A percentile compares a stretch with the other conserved stretches of the same genome.
Evolutionary conservation across 1,139 yeast genomes (phyloP).

Genomic region (Diutina scorzettiae): DNA sequence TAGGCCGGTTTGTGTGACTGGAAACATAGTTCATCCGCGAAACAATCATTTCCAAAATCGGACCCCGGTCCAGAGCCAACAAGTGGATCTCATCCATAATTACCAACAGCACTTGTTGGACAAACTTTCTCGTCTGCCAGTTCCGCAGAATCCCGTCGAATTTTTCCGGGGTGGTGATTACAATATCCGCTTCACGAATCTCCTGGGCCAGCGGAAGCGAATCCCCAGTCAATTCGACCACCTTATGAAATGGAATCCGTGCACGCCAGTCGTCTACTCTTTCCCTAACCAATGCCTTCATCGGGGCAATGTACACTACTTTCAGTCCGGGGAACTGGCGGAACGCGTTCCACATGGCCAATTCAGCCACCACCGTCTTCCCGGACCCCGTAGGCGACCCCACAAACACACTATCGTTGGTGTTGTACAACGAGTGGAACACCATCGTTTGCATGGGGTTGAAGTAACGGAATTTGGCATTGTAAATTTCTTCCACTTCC

Average conservation of each 20-base stretch:
- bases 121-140: constrained; percentile 93
- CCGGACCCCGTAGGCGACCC: constrained; percentile 99
- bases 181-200: constrained; percentile 81
- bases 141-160: constrained; percentile 98
- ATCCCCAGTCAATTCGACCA: constrained; percentile 95
- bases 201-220: constrained; percentile 83
- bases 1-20: constrained; percentile 60
- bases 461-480: constrained; percentile 62
- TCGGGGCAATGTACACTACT: constrained; percentile 93
- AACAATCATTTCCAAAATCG: constrained; percentile 95
- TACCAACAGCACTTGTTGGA: constrained; percentile 79
- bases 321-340: constrained; percentile 69
- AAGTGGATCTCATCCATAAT: constrained; percentile 98
- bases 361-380: constrained; percentile 91
- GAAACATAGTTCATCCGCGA: constrained; percentile 94
- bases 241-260: constrained; percentile 49
- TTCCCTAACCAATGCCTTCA: constrained; percentile 96
- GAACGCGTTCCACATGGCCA: constrained; percentile 95
- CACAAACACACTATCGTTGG: constrained; percentile 70
- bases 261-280: constrained; percentile 91
- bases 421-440: constrained; percentile 77
- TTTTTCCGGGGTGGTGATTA: constrained; percentile 95
- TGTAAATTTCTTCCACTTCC: constrained; percentile 57
- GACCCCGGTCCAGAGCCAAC: constrained; percentile 96
- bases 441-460: constrained; percentile 99